These are phyloP conservation scores for Fraxinus excelsior DNA, from an alignment of 257 asterid genomes.

Conservation along the genomic window DNA sequence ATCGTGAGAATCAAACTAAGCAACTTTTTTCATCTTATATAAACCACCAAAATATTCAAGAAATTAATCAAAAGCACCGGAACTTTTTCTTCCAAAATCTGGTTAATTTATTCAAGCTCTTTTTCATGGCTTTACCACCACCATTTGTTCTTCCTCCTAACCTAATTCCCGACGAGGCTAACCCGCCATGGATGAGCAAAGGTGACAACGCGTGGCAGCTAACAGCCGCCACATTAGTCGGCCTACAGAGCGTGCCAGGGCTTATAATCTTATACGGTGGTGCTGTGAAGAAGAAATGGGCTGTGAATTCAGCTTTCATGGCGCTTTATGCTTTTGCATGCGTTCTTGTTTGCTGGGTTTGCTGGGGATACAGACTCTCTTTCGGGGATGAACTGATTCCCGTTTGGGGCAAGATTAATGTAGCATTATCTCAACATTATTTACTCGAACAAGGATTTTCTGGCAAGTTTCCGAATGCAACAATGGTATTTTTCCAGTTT, in stretches of 20 bases:
- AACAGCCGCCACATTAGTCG: constrained; percentile 60
- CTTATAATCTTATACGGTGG: constrained; percentile 66
- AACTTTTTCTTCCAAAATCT: neutral
- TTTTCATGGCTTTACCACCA: constrained; percentile 11
- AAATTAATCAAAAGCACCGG: too few species aligned
- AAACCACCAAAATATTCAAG: neutral
- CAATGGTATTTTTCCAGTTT: constrained; percentile 71
- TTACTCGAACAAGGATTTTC: constrained; percentile 39
- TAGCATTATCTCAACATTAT: constrained; percentile 50
- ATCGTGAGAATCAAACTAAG: constrained; percentile 45
- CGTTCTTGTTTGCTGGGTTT: constrained; percentile 66
- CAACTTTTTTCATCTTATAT: constrained; percentile 18
- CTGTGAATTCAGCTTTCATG: constrained; percentile 78
- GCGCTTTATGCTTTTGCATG: constrained; percentile 68
- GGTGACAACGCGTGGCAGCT: constrained; percentile 78
- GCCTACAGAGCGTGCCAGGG: constrained; percentile 68
- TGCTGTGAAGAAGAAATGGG: constrained; percentile 74
- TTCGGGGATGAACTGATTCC: constrained; percentile 59
- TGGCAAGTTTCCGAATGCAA: constrained; percentile 62
- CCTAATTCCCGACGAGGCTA: constrained; percentile 29
- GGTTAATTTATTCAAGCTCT: neutral
- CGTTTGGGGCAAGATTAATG: constrained; percentile 54
- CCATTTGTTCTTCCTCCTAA: constrained; percentile 38
- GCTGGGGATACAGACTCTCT: constrained; percentile 63
- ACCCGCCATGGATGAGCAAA: constrained; percentile 63